Percentiles rank a stretch among this genome's conserved stretches.
phyloP scores from a whole-genome alignment of 108 stramenopile species.

The Aurantiochytrium sp. region DNA sequence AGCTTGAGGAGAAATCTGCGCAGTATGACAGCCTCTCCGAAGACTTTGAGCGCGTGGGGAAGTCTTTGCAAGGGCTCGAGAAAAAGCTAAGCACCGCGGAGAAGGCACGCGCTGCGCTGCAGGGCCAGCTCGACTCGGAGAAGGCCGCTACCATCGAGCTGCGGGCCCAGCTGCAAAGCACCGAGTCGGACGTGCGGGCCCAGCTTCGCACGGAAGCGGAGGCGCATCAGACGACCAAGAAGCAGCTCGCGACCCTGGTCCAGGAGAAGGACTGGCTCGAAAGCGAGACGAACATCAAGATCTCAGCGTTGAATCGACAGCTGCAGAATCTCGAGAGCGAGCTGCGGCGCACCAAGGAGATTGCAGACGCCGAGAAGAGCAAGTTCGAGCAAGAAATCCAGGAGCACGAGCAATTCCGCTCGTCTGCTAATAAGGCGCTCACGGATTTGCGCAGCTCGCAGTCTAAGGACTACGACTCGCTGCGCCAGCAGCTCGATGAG shows the following conservation, averaged over 20 bases:
- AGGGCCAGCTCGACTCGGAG: background rate
- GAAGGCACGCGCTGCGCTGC: background rate
- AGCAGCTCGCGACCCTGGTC: background rate
- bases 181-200: background rate
- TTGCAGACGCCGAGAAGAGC: background rate
- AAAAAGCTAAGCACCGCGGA: background rate
- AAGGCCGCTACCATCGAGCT: background rate
- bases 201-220: background rate
- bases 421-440: background rate
- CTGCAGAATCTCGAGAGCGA: background rate
- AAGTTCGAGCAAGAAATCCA: background rate
- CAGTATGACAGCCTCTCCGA: background rate
- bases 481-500: slow-evolving; percentile 6
- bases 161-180: background rate
- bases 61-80: background rate
- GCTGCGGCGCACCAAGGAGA: background rate
- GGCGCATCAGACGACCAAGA: background rate
- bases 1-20: slow-evolving; percentile 10
- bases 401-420: background rate
- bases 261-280: slow-evolving; percentile 18
- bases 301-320: background rate
- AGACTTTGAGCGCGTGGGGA: background rate
- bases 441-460: background rate
- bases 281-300: background rate
- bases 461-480: background rate